Base-by-base conservation (phyloP, 352 stramenopile species). In the Phytophthora kernoviae region DNA sequence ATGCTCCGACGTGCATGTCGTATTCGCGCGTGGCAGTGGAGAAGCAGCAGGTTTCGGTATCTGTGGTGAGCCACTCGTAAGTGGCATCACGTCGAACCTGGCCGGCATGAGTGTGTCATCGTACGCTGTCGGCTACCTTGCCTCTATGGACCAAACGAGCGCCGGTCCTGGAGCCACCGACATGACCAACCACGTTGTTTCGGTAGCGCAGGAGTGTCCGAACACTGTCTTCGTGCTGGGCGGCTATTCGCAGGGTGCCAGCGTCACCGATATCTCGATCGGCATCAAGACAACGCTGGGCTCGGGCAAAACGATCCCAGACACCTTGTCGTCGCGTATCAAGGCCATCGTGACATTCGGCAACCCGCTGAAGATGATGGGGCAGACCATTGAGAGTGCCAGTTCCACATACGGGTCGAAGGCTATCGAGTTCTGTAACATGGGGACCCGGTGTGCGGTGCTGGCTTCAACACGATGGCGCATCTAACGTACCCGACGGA, bases 311-410 rank as follows among this genome's bases (percentile, higher is more conserved):
- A 30, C 46, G 1, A 75, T 75, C 40, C 62, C 62, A 8, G 58
- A 62, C 1, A 39, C 50, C 5, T 40, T 70, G 34, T 33, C 62
- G 4, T 20, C 58, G 9, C 68, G 68, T 9, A 77, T 73, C 55
- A 73, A 68, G 48, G 68, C 59, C 12, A 36, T 77, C 15, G 69
- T 77, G 52, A 71, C 59, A 33, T 77, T 76, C 30, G 63, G 68
- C 12, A 76, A 76, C 39, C 68, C 63, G 14, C 55, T 76, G 2
- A 65, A 64, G 39, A 53, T 76, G 18, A 46, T 41, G 41, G 57
- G 67, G 4, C 11, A 68, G 22, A 69, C 67, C 0, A 72, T 76
- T 21, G 15, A 61, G 30, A 69, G 48, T 11, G 7, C 61, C 22
- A 75, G 61, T 48, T 40, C 49, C 8, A 57, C 47, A 2, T 75